phyloP scores from a whole-genome alignment of 371 early-diverging fungal genomes.

The Basidiobolus meristosporus region DNA sequence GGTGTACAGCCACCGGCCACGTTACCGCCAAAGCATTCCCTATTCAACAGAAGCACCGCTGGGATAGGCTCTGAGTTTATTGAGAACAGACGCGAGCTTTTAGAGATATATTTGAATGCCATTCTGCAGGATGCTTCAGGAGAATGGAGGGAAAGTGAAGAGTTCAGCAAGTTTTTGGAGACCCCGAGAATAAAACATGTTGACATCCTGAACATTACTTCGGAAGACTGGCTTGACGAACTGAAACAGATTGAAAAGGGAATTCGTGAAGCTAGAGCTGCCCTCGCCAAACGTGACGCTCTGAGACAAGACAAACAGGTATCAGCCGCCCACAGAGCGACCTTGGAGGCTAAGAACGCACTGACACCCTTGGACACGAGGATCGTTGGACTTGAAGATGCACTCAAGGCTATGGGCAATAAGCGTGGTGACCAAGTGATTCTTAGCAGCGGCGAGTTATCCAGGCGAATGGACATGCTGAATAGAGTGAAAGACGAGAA shows the following conservation, averaged over 20 bases:
- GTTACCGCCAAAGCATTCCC: constrained; percentile 43
- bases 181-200: constrained; percentile 28
- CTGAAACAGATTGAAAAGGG: constrained; percentile 36
- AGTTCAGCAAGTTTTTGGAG: constrained; percentile 55
- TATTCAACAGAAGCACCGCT: constrained; percentile 36
- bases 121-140: constrained; percentile 52
- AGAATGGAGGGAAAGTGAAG: constrained; percentile 49
- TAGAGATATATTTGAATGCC: constrained; percentile 60
- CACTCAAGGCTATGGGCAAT: no score
- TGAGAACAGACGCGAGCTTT: constrained; percentile 53
- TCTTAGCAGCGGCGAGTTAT: no score
- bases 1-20: constrained; percentile 27
- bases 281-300: no score
- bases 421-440: no score
- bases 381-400: no score
- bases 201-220: constrained; percentile 24
- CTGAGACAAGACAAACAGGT: no score
- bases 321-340: no score
- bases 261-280: no score
- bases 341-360: no score
- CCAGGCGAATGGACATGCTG: no score
- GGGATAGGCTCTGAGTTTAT: constrained; percentile 41
- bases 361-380: no score
- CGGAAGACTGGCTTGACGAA: constrained; percentile 75
- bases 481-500: no score